Evolutionary conservation across 768 basidiomycete genomes (phyloP).

Genomic region (Cyclocybe aegerita): DNA sequence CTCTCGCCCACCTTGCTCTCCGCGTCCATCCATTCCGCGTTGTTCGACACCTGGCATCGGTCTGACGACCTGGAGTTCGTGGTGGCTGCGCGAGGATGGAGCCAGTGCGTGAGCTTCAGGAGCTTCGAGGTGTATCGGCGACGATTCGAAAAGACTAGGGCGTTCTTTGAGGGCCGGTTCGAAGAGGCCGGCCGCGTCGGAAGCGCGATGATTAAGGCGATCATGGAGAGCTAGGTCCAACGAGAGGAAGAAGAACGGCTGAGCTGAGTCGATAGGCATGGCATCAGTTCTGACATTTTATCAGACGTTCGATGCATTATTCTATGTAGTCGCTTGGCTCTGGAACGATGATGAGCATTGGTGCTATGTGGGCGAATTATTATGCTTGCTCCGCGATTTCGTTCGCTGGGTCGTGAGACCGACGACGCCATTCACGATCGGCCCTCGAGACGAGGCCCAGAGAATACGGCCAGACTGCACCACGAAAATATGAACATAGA

Average conservation of each 20-base stretch:
- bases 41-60: slow-evolving; percentile 77
- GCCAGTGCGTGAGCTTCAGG: slow-evolving; percentile 91
- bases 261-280: no score
- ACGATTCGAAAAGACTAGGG: slow-evolving; percentile 76
- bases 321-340: no score
- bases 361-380: no score
- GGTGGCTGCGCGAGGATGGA: slow-evolving; percentile 92
- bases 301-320: no score
- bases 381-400: no score
- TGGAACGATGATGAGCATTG: no score
- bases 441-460: no score
- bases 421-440: no score
- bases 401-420: no score
- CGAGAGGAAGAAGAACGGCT: slow-evolving; percentile 27
- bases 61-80: slow-evolving; percentile 94
- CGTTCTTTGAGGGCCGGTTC: slow-evolving; percentile 86
- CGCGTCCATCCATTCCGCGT: slow-evolving; percentile 63
- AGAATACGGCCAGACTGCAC: no score
- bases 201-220: slow-evolving; percentile 86
- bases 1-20: slow-evolving; percentile 50
- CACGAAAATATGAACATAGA: no score
- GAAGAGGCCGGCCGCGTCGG: slow-evolving; percentile 83
- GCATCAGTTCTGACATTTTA: no score
- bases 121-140: slow-evolving; percentile 84
- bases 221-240: slow-evolving; percentile 60